A percentile compares a stretch with the other conserved stretches of the same genome.
phyloP scores from a whole-genome alignment of 1,284 basidiomycete species.

The Coniferiporia sulphurascens region DNA sequence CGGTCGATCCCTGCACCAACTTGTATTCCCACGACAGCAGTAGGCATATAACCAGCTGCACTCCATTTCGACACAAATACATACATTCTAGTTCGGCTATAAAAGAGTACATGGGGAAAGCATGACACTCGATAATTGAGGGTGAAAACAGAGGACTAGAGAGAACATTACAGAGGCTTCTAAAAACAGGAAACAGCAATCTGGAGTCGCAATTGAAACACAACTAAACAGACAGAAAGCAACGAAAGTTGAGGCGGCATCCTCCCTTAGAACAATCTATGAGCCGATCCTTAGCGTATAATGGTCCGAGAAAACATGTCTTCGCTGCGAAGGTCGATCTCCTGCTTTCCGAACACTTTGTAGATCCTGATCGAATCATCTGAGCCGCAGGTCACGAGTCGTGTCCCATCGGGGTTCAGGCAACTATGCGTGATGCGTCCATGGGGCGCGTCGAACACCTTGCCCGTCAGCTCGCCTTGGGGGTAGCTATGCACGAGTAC shows the following conservation, averaged over 20 bases:
- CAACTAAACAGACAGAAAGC: neutral
- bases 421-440: conserved; percentile 18
- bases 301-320: neutral
- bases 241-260: neutral
- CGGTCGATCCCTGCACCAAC: too few species aligned
- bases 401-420: conserved; percentile 18
- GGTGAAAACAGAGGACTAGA: neutral
- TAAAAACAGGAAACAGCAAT: neutral
- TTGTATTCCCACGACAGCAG: neutral
- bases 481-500: conserved; percentile 18
- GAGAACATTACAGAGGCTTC: neutral
- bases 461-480: conserved; percentile 7
- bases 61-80: neutral
- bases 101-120: neutral
- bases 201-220: neutral
- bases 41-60: too few species aligned
- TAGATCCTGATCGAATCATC: conserved; percentile 18
- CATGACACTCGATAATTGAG: neutral
- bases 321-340: neutral
- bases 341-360: conserved; percentile 17
- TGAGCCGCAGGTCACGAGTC: conserved; percentile 16
- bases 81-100: neutral
- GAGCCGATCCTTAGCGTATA: conserved; percentile 1
- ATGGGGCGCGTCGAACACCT: conserved; percentile 14
- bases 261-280: neutral